These are phyloP conservation scores for Tulasnella calospora DNA, from an alignment of 768 basidiomycete genomes.

Conservation along the genomic window DNA sequence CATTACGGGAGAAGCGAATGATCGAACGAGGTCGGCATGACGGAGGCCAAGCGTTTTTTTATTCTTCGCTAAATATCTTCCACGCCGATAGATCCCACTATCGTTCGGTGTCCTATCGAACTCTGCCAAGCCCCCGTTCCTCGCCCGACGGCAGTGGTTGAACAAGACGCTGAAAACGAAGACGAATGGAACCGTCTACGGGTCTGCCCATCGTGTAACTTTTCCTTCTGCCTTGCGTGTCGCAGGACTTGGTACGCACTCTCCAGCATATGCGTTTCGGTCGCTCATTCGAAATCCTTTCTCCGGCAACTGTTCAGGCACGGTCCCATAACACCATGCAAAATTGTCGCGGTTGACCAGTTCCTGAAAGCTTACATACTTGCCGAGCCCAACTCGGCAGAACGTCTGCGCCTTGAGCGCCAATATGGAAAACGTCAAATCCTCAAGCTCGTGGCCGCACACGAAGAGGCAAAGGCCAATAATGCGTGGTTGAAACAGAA, in stretches of 20 bases:
- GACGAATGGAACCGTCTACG: conserved; percentile 70
- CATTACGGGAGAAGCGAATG: conserved; percentile 66
- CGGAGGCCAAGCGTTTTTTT: not conserved
- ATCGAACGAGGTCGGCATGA: conserved; percentile 61
- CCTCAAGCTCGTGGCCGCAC: conserved; percentile 52
- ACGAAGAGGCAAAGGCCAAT: conserved; percentile 71
- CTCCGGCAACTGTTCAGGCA: conserved; percentile 51
- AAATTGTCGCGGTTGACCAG: conserved; percentile 53
- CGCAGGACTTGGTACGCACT: conserved; percentile 63
- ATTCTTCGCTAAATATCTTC: not conserved
- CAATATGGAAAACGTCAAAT: conserved; percentile 62
- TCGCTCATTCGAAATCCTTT: not conserved
- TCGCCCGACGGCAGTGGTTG: conserved; percentile 42
- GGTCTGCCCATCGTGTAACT: conserved; percentile 63
- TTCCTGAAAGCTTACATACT: conserved; percentile 64
- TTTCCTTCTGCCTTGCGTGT: conserved; percentile 81
- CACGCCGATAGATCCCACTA: conserved; percentile 57
- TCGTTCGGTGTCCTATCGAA: conserved; percentile 72
- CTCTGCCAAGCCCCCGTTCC: conserved; percentile 78
- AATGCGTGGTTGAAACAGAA: conserved; percentile 63
- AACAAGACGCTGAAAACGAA: conserved; percentile 42
- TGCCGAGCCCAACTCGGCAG: conserved; percentile 48
- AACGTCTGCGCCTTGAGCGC: conserved; percentile 52
- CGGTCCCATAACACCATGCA: conserved; percentile 68
- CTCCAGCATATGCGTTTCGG: not conserved